phyloP scores from a whole-genome alignment of 352 stramenopile genomes.

The Phytopythium sindhum region DNA sequence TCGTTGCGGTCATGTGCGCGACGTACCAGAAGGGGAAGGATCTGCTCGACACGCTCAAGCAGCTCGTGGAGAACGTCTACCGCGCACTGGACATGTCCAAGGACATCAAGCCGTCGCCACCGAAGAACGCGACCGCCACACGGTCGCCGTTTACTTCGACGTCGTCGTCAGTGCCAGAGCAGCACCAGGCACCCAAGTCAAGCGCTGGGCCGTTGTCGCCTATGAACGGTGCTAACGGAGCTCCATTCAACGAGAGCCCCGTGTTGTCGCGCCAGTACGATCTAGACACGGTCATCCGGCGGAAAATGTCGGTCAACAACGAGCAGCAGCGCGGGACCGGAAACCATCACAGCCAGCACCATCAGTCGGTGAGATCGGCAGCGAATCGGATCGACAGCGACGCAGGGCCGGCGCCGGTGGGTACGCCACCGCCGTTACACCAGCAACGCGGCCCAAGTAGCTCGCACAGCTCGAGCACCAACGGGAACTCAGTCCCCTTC shows the following conservation, averaged over 20 bases:
- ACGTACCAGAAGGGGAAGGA: conserved; percentile 78
- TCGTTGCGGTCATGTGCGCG: conserved; percentile 79
- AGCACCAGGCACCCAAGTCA: not conserved
- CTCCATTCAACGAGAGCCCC: conserved; percentile 28
- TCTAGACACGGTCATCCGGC: conserved; percentile 71
- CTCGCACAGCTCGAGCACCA: not conserved
- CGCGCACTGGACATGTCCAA: conserved; percentile 79
- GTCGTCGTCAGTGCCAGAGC: not conserved
- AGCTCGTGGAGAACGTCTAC: conserved; percentile 80
- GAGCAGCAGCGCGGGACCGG: conserved; percentile 11
- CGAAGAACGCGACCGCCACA: conserved; percentile 13
- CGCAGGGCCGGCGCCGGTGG: not conserved
- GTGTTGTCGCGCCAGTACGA: conserved; percentile 61
- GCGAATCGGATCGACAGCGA: not conserved
- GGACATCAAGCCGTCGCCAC: conserved; percentile 40
- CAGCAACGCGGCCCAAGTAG: not conserved
- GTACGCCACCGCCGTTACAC: conserved; percentile 2
- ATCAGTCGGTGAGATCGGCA: not conserved
- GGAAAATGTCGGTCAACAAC: conserved; percentile 71
- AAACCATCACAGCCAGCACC: not conserved
- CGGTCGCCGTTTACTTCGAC: not conserved
- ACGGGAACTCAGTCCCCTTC: not conserved
- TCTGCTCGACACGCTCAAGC: conserved; percentile 63
- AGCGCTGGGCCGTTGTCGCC: not conserved
- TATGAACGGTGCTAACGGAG: not conserved